Conservation (phyloP, 2,329 filamentous ascomycete genomes). For the Zelopaecilomyces penicillatus region DNA sequence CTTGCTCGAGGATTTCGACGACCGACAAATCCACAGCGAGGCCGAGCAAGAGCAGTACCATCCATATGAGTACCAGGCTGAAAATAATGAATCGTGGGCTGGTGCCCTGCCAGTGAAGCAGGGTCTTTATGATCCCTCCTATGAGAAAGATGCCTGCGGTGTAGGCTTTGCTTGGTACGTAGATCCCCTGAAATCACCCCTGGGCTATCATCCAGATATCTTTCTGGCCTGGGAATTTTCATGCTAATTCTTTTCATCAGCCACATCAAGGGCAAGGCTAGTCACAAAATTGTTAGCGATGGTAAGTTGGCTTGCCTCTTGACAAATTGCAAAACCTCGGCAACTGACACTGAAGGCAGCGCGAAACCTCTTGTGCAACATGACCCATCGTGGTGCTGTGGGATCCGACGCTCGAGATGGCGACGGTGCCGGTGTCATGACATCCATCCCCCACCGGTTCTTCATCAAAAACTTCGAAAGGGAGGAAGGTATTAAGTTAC, state of each 20-base stretch:
- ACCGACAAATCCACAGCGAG: constrained; percentile 55
- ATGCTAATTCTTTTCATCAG: constrained; percentile 35
- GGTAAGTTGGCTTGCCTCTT: constrained; percentile 47
- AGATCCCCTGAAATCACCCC: background rate
- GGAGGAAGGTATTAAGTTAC: constrained; percentile 80
- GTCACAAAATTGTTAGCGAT: constrained; percentile 99
- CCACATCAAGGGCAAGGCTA: constrained; percentile 94
- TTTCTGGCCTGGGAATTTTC: background rate
- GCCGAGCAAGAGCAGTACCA: constrained; percentile 52
- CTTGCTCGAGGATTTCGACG: constrained; percentile 58
- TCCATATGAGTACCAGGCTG: constrained; percentile 78
- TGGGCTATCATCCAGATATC: too few species aligned
- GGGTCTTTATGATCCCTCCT: constrained; percentile 91
- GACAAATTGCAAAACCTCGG: background rate
- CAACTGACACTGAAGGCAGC: constrained; percentile 39
- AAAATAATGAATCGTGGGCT: constrained; percentile 84
- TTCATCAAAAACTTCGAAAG: constrained; percentile 97
- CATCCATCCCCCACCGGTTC: constrained; percentile 95
- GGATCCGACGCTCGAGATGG: constrained; percentile 96
- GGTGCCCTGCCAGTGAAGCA: constrained; percentile 94
- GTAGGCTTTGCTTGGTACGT: constrained; percentile 94
- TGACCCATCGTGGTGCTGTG: constrained; percentile 98
- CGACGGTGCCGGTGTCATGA: constrained; percentile 98
- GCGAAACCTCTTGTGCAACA: constrained; percentile 94
- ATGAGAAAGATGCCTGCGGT: constrained; percentile 99